Evolutionary conservation across 23 red algal species (phyloP).

Genomic region (Porphyridium purpureum): DNA sequence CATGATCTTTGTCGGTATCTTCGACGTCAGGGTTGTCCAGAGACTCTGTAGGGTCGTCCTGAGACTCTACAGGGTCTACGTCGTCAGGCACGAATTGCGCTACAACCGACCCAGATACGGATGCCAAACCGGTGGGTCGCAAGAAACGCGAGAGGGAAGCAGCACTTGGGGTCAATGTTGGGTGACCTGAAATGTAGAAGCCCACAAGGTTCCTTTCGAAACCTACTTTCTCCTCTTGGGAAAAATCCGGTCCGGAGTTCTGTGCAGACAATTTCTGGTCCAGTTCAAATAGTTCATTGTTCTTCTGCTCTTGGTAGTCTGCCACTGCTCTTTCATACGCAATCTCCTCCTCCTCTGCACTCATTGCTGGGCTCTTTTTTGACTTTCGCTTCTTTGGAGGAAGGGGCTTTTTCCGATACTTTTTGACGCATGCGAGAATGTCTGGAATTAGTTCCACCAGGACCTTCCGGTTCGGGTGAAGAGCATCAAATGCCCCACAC

Average conservation of each 20-base stretch:
- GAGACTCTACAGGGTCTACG: too few relatives aligned
- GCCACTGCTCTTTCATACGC: neutral
- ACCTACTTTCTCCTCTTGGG: neutral
- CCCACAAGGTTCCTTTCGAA: neutral
- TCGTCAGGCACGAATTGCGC: too few relatives aligned
- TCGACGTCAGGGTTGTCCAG: too few relatives aligned
- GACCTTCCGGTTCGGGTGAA: conserved; percentile 56
- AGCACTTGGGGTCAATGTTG: too few relatives aligned
- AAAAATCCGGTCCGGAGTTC: neutral
- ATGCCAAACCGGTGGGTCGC: too few relatives aligned
- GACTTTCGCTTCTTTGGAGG: neutral
- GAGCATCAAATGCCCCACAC: conserved; percentile 66
- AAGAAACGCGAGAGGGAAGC: too few relatives aligned
- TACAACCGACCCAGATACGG: too few relatives aligned
- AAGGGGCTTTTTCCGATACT: too few relatives aligned
- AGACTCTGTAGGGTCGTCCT: too few relatives aligned
- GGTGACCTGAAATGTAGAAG: neutral
- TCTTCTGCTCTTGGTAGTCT: too few relatives aligned
- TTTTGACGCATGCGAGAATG: conserved; percentile 13
- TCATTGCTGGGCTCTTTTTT: neutral
- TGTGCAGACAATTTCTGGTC: neutral
- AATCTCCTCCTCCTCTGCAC: neutral
- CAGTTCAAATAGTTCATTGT: neutral
- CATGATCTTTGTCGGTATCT: too few relatives aligned
- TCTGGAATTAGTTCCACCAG: conserved; percentile 29